Base-by-base conservation (phyloP, 2,329 filamentous ascomycete genomes). In the Sporothrix globosa region DNA sequence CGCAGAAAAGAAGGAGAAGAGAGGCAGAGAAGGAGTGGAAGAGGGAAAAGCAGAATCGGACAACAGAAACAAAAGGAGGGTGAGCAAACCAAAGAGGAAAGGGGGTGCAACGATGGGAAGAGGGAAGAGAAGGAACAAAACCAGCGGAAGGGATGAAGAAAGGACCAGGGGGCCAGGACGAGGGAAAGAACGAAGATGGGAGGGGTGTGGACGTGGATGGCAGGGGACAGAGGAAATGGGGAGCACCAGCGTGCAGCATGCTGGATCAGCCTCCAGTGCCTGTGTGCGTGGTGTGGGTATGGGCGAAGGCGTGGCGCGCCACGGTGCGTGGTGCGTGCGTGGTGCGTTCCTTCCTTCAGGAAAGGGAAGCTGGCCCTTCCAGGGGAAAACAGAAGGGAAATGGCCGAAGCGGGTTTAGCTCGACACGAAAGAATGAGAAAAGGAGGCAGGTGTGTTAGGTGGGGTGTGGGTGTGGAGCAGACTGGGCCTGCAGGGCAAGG, bases 341-440 rank as follows among this genome's bases (percentile, higher is more conserved):
- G n/a, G 66, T 34, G 21, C 52, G 24, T 60, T 56, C 39, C 21
- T 21, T 53, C 46, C 11, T 27, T 13, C 30, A 67, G 34, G 65
- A 9, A 41, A 41, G 24, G 41, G 21, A 48, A 65, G n/a, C 10
- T 54, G 27, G 27, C n/a, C 46, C 39, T 11, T 9, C 27, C 46
- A 60, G 44, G 54, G 44, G 34, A 60, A 60, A 24, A 27, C 50
- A 24, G 17, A 39, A 50, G 19, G 46, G 41, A 58, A 24, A 58
- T 46, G 54, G 54, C 69, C 48, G 54, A 68, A 70, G 69, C 48
- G 41, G 65, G 69, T 41, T 6, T 70, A 70, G 69, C 39, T 54
- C 46, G 44, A 30, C n/a, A 68, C 50, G 41, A 27, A 34, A 27
- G 24, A 48, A 67, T 53, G 54, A 21, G 41, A 63, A 52, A 63